A percentile compares a stretch with the other conserved stretches of the same genome.
These are phyloP conservation scores for Talaromyces sp. DNA, from an alignment of 2,329 filamentous ascomycete species.

Conservation along the genomic window DNA sequence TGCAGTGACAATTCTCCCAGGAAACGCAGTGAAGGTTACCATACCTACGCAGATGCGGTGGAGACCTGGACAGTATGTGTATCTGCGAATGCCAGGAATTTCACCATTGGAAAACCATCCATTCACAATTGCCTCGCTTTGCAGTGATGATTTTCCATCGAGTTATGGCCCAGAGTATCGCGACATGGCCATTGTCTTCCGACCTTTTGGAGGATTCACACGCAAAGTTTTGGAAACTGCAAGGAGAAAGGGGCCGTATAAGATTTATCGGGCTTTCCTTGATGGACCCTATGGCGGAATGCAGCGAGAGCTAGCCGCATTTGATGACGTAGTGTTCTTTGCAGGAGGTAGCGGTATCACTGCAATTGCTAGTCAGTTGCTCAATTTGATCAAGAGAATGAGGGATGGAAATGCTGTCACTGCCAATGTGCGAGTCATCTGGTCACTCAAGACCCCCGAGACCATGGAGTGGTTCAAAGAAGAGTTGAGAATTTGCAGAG, in stretches of 20 bases:
- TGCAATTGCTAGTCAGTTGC: conserved; percentile 81
- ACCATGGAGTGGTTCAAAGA: conserved; percentile 98
- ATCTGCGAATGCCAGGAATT: conserved; percentile 88
- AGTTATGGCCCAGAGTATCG: conserved; percentile 83
- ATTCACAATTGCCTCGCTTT: conserved; percentile 89
- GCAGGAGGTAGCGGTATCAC: conserved; percentile 94
- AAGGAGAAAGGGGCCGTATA: conserved; percentile 78
- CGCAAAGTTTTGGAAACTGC: conserved; percentile 76
- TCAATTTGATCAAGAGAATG: conserved; percentile 95
- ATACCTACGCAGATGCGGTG: conserved; percentile 89
- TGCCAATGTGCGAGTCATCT: conserved; percentile 84
- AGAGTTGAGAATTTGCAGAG: conserved; percentile 84
- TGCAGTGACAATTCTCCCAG: conserved; percentile 79
- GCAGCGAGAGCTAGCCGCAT: conserved; percentile 81
- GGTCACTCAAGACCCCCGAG: conserved; percentile 84
- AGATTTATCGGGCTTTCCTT: conserved; percentile 86
- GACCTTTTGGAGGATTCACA: conserved; percentile 88
- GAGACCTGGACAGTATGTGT: conserved; percentile 92
- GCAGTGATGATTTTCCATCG: conserved; percentile 88
- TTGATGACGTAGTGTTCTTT: conserved; percentile 88
- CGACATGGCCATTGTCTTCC: conserved; percentile 86
- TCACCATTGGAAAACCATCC: conserved; percentile 89
- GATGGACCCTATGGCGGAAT: conserved; percentile 95
- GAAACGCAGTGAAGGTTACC: conserved; percentile 93
- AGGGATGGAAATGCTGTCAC: conserved; percentile 91